phyloP scores from a whole-genome alignment of 306 rosid species.

The Comarum palustre region DNA sequence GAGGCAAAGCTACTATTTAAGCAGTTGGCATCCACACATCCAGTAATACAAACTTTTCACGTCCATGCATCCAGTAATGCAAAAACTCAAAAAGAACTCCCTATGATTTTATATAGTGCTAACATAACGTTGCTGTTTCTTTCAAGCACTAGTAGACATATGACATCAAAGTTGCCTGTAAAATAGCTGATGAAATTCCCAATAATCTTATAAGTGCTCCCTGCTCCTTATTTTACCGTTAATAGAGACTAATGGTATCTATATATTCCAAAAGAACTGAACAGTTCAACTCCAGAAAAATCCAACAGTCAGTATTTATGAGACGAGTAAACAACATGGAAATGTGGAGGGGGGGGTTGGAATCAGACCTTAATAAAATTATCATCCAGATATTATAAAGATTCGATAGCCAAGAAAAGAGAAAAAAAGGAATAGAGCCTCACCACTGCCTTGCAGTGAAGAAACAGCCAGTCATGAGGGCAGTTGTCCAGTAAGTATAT shows the following conservation, averaged over 20 bases:
- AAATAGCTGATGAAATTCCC: not conserved
- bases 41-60: not conserved
- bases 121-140: not conserved
- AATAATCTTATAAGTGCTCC: not conserved
- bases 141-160: not conserved
- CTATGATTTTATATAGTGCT: not conserved
- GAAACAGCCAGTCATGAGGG: slow-evolving; percentile 98
- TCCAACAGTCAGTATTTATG: not conserved
- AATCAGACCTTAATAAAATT: not conserved
- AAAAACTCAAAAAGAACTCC: not conserved
- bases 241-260: not conserved
- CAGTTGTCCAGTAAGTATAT: slow-evolving; percentile 78
- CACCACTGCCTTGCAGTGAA: slow-evolving; percentile 99
- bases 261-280: not conserved
- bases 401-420: not conserved
- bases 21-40: not conserved
- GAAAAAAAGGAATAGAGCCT: slow-evolving; percentile 18
- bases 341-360: not conserved
- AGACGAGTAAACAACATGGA: not conserved
- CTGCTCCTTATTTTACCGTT: not conserved
- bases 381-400: not conserved
- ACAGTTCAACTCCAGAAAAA: not conserved
- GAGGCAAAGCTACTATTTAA: not conserved
- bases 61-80: not conserved
- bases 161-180: not conserved